Percentiles rank a stretch among this genome's conserved stretches.
Evolutionary conservation across 192 early-diverging fungal genomes (phyloP).

Genomic region (Entophlyctis luteolus): DNA sequence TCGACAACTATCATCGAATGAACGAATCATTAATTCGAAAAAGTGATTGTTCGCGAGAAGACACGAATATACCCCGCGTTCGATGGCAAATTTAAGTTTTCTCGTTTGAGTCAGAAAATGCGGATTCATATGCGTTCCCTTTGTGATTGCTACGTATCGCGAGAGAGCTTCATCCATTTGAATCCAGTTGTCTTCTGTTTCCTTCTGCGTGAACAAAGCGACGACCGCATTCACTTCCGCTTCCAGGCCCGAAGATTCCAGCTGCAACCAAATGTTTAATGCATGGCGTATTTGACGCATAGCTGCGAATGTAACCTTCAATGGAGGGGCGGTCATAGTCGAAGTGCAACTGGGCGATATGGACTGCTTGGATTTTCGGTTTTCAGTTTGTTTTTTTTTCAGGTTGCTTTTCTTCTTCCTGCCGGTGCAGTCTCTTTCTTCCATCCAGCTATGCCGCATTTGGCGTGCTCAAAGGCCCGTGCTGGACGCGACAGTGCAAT

Average conservation of each 20-base stretch:
- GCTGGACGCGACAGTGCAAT: too few relatives aligned
- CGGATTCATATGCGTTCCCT: slow-evolving; percentile 41
- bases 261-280: not conserved
- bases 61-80: too few relatives aligned
- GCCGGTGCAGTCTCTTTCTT: not conserved
- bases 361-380: not conserved
- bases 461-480: too few relatives aligned
- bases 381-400: not conserved
- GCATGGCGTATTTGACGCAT: not conserved
- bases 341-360: too few relatives aligned
- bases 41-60: too few relatives aligned
- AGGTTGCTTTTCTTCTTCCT: not conserved
- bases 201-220: slow-evolving; percentile 49
- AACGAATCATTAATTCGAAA: too few relatives aligned
- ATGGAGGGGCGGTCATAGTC: not conserved
- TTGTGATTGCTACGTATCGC: slow-evolving; percentile 41
- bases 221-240: not conserved
- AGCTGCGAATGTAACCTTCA: not conserved
- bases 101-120: slow-evolving; percentile 47
- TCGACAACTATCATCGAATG: slow-evolving; percentile 50
- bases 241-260: not conserved
- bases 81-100: too few relatives aligned
- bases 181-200: slow-evolving; percentile 70
- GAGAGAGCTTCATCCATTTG: slow-evolving; percentile 57
- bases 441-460: not conserved